phyloP scores from a whole-genome alignment of 768 basidiomycete genomes.

The Rhodotorula sphaerocarpa region DNA sequence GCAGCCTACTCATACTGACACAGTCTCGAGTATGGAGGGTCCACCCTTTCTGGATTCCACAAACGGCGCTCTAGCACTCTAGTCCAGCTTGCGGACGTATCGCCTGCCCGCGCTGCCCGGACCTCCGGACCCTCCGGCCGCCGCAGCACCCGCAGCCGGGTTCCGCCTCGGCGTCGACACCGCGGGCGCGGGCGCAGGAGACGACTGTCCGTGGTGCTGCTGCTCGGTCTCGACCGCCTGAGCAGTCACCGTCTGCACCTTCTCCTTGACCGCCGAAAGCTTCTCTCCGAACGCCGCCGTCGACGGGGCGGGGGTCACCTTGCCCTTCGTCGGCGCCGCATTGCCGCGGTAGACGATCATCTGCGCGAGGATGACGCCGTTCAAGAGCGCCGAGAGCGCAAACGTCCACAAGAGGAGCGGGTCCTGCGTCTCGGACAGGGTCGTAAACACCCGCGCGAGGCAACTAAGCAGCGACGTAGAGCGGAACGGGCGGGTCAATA shows the following conservation, averaged over 20 bases:
- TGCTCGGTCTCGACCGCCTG: not conserved
- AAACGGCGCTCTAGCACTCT: no score
- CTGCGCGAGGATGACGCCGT: constrained; percentile 55
- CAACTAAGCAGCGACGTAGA: constrained; percentile 45
- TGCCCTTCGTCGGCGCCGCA: not conserved
- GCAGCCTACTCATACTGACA: no score
- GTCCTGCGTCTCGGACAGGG: constrained; percentile 80
- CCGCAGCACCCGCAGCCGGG: not conserved
- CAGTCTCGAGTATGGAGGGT: no score
- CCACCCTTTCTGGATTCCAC: no score
- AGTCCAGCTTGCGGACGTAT: constrained; percentile 3
- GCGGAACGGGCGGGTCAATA: not conserved
- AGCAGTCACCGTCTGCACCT: not conserved
- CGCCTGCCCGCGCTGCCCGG: constrained; percentile 1
- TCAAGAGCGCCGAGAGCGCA: constrained; percentile 69
- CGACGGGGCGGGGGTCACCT: not conserved
- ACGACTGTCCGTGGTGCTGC: not conserved
- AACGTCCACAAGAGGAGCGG: constrained; percentile 72
- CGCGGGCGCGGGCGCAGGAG: not conserved
- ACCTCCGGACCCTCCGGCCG: not conserved
- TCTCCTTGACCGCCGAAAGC: not conserved
- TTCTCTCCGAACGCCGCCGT: not conserved
- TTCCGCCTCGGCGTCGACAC: constrained; percentile 4
- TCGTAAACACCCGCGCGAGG: constrained; percentile 86
- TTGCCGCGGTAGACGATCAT: constrained; percentile 28